phyloP scores from a whole-genome alignment of 1,284 basidiomycete genomes.

The Leccinum cinnamomeum region DNA sequence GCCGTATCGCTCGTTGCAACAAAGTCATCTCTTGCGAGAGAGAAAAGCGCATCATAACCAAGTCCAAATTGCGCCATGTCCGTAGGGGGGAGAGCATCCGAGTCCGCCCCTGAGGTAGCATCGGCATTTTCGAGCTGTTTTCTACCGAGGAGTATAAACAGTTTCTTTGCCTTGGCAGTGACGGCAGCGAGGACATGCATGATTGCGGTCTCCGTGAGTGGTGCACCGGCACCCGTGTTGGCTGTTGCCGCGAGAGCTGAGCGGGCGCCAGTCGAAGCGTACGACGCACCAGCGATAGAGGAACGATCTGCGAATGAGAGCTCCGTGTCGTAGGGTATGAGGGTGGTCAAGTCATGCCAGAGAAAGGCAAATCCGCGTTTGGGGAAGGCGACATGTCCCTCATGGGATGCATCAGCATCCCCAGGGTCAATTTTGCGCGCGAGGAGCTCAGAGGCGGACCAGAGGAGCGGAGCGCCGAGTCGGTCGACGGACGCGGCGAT shows the following conservation, averaged over 20 bases:
- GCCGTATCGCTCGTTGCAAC: conserved; percentile 86
- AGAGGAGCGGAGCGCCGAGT: conserved; percentile 77
- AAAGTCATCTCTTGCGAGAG: conserved; percentile 72
- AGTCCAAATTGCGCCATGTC: conserved; percentile 48
- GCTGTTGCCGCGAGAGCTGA: conserved; percentile 35
- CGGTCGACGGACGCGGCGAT: conserved; percentile 84
- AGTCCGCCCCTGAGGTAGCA: conserved; percentile 34
- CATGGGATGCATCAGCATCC: conserved; percentile 8
- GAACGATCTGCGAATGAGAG: conserved; percentile 65
- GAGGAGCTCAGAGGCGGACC: conserved; percentile 61
- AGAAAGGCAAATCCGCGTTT: conserved; percentile 76
- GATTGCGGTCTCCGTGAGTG: conserved; percentile 79
- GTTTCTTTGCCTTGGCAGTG: conserved; percentile 80
- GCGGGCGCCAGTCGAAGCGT: conserved; percentile 39
- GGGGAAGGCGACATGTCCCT: conserved; percentile 26
- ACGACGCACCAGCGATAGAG: conserved; percentile 55
- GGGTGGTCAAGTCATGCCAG: conserved; percentile 87
- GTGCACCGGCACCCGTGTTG: conserved; percentile 35
- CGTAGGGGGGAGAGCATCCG: conserved; percentile 7
- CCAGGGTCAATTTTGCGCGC: conserved; percentile 37
- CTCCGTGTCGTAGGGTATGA: conserved; percentile 79
- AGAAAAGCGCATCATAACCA: conserved; percentile 64
- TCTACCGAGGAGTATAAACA: conserved; percentile 69
- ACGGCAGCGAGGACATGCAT: conserved; percentile 83
- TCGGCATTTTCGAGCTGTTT: conserved; percentile 56